phyloP scores from a whole-genome alignment of 495 filamentous ascomycete species.

The Chaetomium tenue region DNA sequence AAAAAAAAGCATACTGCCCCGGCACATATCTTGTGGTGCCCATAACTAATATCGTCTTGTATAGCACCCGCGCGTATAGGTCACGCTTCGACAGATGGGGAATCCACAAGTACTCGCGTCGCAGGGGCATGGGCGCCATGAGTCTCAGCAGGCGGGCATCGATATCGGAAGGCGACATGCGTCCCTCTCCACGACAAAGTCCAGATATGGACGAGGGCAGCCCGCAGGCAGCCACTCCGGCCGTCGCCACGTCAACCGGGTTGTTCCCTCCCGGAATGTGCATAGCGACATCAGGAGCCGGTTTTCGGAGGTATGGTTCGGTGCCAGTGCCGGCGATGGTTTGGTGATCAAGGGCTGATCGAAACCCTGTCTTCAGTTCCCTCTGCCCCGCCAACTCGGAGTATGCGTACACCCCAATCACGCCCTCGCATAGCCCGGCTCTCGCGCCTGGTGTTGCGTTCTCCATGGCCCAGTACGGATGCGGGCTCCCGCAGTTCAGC shows the following conservation, averaged over 20 bases:
- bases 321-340: too few species aligned
- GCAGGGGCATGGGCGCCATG: constrained; percentile 28
- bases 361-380: neutral
- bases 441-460: constrained; percentile 1
- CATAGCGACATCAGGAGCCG: neutral
- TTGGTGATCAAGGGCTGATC: neutral
- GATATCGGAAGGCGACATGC: constrained; percentile 11
- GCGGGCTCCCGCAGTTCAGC: neutral
- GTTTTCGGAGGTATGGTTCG: neutral
- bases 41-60: neutral
- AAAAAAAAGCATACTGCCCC: too few species aligned
- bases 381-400: constrained; percentile 8
- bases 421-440: constrained; percentile 9
- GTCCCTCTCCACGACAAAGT: constrained; percentile 9
- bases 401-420: constrained; percentile 5
- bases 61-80: constrained; percentile 44
- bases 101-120: constrained; percentile 47
- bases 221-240: constrained; percentile 5
- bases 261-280: neutral
- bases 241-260: neutral
- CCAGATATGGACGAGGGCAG: constrained; percentile 1
- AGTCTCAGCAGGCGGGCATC: constrained; percentile 14
- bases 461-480: constrained; percentile 5
- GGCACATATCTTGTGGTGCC: neutral
- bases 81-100: constrained; percentile 48